These are phyloP conservation scores for Penicillium capsulatum DNA, from an alignment of 2,329 filamentous ascomycete genomes.

Conservation along the genomic window DNA sequence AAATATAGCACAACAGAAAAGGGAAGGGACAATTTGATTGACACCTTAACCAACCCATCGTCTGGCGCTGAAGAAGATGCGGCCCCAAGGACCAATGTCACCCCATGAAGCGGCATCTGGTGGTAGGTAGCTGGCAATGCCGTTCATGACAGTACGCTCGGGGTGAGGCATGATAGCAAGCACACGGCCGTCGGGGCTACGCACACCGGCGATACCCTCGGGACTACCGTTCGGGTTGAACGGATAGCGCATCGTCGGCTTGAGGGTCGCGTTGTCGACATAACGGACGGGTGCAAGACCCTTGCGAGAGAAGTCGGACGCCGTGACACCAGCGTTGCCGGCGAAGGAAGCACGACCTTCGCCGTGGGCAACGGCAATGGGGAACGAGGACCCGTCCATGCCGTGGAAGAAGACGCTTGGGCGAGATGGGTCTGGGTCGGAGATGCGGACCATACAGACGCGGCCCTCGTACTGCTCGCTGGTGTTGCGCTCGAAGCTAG, in stretches of 20 bases:
- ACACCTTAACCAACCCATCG: slow-evolving; percentile 68
- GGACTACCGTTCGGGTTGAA: slow-evolving; percentile 86
- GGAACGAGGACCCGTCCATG: slow-evolving; percentile 76
- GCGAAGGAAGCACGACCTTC: slow-evolving; percentile 77
- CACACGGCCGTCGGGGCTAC: slow-evolving; percentile 72
- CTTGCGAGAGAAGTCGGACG: slow-evolving; percentile 54
- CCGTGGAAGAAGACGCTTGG: slow-evolving; percentile 84
- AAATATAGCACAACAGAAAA: slow-evolving; percentile 7
- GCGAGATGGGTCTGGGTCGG: slow-evolving; percentile 53
- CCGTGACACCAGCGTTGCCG: slow-evolving; percentile 45
- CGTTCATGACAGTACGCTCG: slow-evolving; percentile 79
- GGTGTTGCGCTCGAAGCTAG: slow-evolving; percentile 77
- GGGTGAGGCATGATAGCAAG: slow-evolving; percentile 92
- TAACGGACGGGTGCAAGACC: slow-evolving; percentile 76
- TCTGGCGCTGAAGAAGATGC: slow-evolving; percentile 82
- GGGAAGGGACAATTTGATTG: neutral
- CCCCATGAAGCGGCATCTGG: slow-evolving; percentile 64
- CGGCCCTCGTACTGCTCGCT: slow-evolving; percentile 89
- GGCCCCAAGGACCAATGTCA: slow-evolving; percentile 77
- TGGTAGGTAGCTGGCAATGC: slow-evolving; percentile 72
- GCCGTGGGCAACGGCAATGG: slow-evolving; percentile 84
- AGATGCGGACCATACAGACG: slow-evolving; percentile 77
- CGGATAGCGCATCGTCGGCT: slow-evolving; percentile 76
- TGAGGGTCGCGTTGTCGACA: slow-evolving; percentile 69
- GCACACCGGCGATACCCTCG: slow-evolving; percentile 73